Evolutionary conservation across 495 filamentous ascomycete species (phyloP).

Genomic region (Paragyromitra xinjiangensis): DNA sequence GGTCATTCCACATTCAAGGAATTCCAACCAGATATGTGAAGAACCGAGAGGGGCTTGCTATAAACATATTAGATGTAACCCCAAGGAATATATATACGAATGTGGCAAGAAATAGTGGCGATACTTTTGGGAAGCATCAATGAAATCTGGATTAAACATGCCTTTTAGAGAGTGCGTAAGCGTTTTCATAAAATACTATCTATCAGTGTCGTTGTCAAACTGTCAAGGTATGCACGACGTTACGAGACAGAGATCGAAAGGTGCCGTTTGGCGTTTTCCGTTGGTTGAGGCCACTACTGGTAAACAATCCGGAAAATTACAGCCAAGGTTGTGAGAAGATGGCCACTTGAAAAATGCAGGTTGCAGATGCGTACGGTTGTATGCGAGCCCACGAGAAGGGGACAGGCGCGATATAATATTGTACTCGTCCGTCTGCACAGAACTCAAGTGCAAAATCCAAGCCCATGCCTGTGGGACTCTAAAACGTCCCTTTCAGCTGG

Average conservation of each 20-base stretch:
- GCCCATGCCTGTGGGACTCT: constrained; percentile 44
- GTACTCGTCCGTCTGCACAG: constrained; percentile 46
- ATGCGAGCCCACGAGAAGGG: constrained; percentile 42
- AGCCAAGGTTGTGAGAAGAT: constrained; percentile 1
- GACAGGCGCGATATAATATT: constrained; percentile 48
- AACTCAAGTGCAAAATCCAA: constrained; percentile 29
- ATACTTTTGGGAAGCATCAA: constrained; percentile 1
- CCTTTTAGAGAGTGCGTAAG: constrained; percentile 46
- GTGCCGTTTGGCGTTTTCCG: constrained; percentile 24
- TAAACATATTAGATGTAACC: constrained; percentile 26
- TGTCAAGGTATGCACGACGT: constrained; percentile 16
- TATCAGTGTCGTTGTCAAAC: constrained; percentile 14
- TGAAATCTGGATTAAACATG: constrained; percentile 22
- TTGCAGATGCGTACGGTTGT: constrained; percentile 40
- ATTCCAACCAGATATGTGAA: constrained; percentile 22
- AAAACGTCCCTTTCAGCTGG: constrained; percentile 50
- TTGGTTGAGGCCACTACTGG: constrained; percentile 17
- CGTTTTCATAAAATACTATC: constrained; percentile 42
- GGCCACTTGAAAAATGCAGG: constrained; percentile 38
- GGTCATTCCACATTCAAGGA: constrained; percentile 34
- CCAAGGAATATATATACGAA: constrained; percentile 32
- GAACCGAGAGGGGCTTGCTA: constrained; percentile 20
- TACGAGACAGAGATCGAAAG: constrained; percentile 14
- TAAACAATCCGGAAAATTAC: constrained; percentile 9
- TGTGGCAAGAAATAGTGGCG: constrained; percentile 41